Conservation (phyloP, 192 early-diverging fungal genomes). For the Entomortierella lignicola region DNA sequence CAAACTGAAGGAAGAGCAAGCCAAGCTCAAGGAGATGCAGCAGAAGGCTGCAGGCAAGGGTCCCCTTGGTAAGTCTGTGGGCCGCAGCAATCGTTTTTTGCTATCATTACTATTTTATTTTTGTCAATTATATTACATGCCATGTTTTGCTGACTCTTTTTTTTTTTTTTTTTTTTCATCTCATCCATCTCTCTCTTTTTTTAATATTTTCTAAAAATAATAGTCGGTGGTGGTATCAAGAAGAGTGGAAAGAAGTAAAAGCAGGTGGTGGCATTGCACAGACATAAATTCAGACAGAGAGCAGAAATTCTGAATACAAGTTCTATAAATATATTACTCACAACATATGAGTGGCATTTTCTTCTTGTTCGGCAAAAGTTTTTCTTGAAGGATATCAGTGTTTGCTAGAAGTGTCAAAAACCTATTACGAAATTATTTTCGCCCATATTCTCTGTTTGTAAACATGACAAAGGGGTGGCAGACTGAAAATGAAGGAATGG, state of each 20-base stretch:
- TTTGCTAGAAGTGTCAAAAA: no score
- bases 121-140: not conserved
- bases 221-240: conserved; percentile 78
- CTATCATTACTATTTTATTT: not conserved
- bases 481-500: no score
- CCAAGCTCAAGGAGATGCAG: conserved; percentile 82
- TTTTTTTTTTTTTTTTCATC: not conserved
- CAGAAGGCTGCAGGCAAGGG: conserved; percentile 74
- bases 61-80: conserved; percentile 62
- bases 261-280: not conserved
- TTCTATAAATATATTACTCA: no score
- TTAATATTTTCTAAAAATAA: not conserved
- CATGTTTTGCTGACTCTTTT: not conserved
- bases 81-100: not conserved
- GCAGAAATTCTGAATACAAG: not conserved
- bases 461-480: no score
- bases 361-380: no score
- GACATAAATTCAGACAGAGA: not conserved
- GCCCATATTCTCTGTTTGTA: no score
- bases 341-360: no score
- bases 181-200: conserved; percentile 3
- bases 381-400: no score
- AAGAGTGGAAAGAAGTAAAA: conserved; percentile 82
- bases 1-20: conserved; percentile 82
- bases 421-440: no score